Evolutionary conservation across 2,329 filamentous ascomycete species (phyloP).

Genomic region (Pleurostoma richardsiae): DNA sequence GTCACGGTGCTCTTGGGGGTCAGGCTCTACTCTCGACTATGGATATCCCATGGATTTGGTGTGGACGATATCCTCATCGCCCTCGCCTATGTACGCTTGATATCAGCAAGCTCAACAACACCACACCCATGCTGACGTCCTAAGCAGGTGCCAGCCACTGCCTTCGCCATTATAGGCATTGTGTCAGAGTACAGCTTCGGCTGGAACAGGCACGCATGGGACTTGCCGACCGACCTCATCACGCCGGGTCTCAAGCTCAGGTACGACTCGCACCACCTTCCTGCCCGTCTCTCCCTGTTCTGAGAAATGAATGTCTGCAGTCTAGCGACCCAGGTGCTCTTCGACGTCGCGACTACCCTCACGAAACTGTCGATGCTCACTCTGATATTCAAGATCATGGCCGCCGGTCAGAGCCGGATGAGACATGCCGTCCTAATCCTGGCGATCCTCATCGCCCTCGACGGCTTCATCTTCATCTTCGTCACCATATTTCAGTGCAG

Average conservation of each 20-base stretch:
- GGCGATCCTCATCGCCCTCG: conserved; percentile 21
- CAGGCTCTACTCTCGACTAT: conserved; percentile 27
- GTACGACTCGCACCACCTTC: conserved; percentile 11
- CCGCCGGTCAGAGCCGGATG: conserved; percentile 21
- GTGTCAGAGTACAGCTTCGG: conserved; percentile 17
- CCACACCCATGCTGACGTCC: conserved; percentile 1
- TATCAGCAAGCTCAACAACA: not conserved
- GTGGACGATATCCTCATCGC: conserved; percentile 29
- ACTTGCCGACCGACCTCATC: conserved; percentile 16
- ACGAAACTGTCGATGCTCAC: conserved; percentile 36
- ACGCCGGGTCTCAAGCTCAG: conserved; percentile 17
- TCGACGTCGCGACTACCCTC: conserved; percentile 28
- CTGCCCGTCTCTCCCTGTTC: not conserved
- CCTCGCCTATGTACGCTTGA: conserved; percentile 24
- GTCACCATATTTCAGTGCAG: conserved; percentile 31
- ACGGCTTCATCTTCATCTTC: conserved; percentile 27
- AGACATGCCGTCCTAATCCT: conserved; percentile 21
- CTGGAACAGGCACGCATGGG: conserved; percentile 28
- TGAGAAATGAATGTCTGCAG: conserved; percentile 9
- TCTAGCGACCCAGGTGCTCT: conserved; percentile 27
- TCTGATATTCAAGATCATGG: conserved; percentile 28
- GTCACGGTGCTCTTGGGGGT: conserved; percentile 23
- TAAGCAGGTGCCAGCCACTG: conserved; percentile 19
- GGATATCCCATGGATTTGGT: conserved; percentile 26
- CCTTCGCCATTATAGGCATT: conserved; percentile 22